These are phyloP conservation scores for Acrocalymma vagum DNA, from an alignment of 2,329 filamentous ascomycete genomes.

Conservation along the genomic window DNA sequence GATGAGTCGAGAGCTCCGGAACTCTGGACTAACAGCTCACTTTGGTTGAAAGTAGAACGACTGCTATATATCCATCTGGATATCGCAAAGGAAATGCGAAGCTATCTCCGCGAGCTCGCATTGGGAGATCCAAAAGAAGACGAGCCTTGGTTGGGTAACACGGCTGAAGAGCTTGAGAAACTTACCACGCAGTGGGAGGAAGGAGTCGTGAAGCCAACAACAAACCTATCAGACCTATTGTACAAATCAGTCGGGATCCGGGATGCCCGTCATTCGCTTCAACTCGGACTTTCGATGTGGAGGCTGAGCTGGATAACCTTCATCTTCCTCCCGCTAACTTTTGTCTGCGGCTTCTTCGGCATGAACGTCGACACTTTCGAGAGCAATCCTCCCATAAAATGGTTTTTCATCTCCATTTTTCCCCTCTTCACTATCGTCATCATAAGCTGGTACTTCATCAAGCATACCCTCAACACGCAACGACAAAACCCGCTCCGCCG, in stretches of 20 bases:
- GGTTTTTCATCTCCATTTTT: constrained; percentile 58
- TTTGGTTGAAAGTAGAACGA: constrained; percentile 63
- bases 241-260: constrained; percentile 63
- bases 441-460: constrained; percentile 57
- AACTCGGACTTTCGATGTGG: constrained; percentile 60
- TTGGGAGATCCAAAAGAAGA: constrained; percentile 40
- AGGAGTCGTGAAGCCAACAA: constrained; percentile 60
- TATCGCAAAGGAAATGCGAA: constrained; percentile 56
- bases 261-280: constrained; percentile 59
- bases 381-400: constrained; percentile 54
- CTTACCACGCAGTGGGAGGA: constrained; percentile 58
- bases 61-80: constrained; percentile 60
- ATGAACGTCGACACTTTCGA: constrained; percentile 62
- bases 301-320: constrained; percentile 75
- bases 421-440: constrained; percentile 58
- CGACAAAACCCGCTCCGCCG: constrained; percentile 56
- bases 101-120: constrained; percentile 52
- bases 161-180: constrained; percentile 54
- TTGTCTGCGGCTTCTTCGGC: constrained; percentile 58
- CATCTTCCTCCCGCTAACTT: constrained; percentile 72
- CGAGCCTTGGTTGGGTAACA: constrained; percentile 51
- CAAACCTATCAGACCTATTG: constrained; percentile 59
- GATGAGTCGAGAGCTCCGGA: constrained; percentile 62
- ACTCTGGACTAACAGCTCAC: constrained; percentile 59
- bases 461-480: constrained; percentile 53